Evolutionary conservation across 1,284 basidiomycete genomes (phyloP).

Genomic region (Stygiomarasmius scandens): DNA sequence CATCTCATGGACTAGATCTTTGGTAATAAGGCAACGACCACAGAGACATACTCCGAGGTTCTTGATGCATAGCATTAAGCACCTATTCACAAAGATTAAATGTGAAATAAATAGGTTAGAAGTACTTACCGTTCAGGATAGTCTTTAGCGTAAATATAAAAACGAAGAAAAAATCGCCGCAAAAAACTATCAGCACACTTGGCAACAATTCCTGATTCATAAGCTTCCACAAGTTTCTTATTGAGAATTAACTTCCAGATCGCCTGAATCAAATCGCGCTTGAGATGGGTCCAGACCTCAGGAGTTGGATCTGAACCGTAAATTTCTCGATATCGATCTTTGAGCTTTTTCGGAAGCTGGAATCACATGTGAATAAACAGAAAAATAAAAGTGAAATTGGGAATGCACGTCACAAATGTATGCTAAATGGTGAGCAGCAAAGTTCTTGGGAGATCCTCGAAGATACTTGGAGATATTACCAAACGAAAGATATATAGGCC

Average conservation of each 20-base stretch:
- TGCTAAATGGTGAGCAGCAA: conserved; percentile 23
- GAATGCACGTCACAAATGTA: conserved; percentile 7
- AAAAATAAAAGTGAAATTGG: conserved; percentile 5
- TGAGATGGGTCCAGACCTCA: conserved; percentile 27
- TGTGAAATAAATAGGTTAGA: no score
- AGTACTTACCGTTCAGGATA: conserved; percentile 36
- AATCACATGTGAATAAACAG: neutral
- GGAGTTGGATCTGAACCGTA: conserved; percentile 19
- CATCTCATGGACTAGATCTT: no score
- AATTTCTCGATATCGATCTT: conserved; percentile 23
- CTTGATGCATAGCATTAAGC: no score
- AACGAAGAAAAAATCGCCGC: conserved; percentile 24
- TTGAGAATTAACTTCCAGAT: conserved; percentile 31
- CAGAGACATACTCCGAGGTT: no score
- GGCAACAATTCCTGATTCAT: conserved; percentile 31
- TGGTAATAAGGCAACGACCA: no score
- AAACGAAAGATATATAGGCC: conserved; percentile 33
- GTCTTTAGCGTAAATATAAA: conserved; percentile 36
- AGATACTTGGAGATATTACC: conserved; percentile 31
- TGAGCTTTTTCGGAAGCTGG: conserved; percentile 24
- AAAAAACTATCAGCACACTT: conserved; percentile 30
- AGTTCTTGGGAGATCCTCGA: conserved; percentile 17
- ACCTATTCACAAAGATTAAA: no score
- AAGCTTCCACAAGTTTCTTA: conserved; percentile 32
- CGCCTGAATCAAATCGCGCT: conserved; percentile 34